Conservation (phyloP, 495 filamentous ascomycete genomes). For the Cercophora samala region DNA sequence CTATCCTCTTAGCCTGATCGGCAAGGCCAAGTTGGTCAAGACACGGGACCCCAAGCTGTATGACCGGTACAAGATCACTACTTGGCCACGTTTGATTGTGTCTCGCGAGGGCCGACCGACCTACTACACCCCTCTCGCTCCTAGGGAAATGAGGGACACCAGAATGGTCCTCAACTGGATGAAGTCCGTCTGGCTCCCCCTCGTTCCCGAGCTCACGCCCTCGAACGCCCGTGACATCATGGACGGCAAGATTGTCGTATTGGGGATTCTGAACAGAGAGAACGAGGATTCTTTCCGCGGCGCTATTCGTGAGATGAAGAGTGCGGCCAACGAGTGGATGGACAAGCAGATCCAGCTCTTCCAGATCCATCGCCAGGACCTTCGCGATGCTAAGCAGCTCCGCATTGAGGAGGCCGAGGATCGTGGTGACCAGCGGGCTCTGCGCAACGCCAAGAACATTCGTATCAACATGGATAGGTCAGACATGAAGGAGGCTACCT, state of each 20-base stretch:
- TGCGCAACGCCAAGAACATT: slow-evolving; percentile 87
- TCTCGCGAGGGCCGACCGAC: slow-evolving; percentile 83
- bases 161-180: slow-evolving; percentile 83
- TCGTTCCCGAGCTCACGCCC: slow-evolving; percentile 90
- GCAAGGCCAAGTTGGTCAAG: slow-evolving; percentile 88
- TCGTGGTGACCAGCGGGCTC: slow-evolving; percentile 79
- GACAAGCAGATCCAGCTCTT: slow-evolving; percentile 88
- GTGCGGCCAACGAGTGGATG: slow-evolving; percentile 95
- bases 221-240: slow-evolving; percentile 91
- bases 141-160: slow-evolving; percentile 85
- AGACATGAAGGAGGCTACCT: slow-evolving; percentile 82
- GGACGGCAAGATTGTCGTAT: slow-evolving; percentile 86
- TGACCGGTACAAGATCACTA: slow-evolving; percentile 86
- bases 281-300: slow-evolving; percentile 72
- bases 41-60: slow-evolving; percentile 69
- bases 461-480: slow-evolving; percentile 82
- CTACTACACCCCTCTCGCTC: slow-evolving; percentile 80
- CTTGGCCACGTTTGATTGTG: slow-evolving; percentile 88
- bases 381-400: slow-evolving; percentile 89
- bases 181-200: slow-evolving; percentile 94
- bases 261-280: slow-evolving; percentile 81
- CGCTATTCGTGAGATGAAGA: slow-evolving; percentile 87
- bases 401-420: slow-evolving; percentile 96
- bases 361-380: slow-evolving; percentile 84
- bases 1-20: slow-evolving; percentile 78